phyloP scores from a whole-genome alignment of 192 early-diverging fungal genomes.

The Geranomyces michiganensis region DNA sequence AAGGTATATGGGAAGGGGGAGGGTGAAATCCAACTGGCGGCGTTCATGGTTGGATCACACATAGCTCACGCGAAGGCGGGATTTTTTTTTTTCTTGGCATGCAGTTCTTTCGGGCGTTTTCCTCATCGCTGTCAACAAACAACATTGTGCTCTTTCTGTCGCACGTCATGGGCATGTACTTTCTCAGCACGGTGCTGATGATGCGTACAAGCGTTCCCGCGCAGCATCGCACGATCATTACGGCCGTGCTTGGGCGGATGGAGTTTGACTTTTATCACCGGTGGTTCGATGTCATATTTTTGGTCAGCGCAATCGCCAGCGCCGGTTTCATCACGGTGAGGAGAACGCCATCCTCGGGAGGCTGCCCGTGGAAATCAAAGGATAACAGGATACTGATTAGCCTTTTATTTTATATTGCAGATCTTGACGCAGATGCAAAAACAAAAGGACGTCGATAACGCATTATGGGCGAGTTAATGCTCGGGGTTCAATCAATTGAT shows the following conservation, averaged over 20 bases:
- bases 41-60: not conserved
- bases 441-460: conserved; percentile 30
- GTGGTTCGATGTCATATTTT: conserved; percentile 93
- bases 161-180: conserved; percentile 92
- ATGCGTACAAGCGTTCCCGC: conserved; percentile 86
- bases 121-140: conserved; percentile 70
- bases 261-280: conserved; percentile 91
- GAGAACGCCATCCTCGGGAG: not conserved
- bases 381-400: not conserved
- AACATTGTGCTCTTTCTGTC: conserved; percentile 79
- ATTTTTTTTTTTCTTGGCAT: not conserved
- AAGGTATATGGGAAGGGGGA: conserved; percentile 52
- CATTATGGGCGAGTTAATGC: conserved; percentile 12
- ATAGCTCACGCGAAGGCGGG: not conserved
- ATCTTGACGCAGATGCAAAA: conserved; percentile 35
- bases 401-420: conserved; percentile 8
- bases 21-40: not conserved
- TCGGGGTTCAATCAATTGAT: no score
- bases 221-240: conserved; percentile 81
- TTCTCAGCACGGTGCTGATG: conserved; percentile 88
- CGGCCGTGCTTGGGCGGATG: conserved; percentile 74
- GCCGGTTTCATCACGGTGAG: conserved; percentile 60
- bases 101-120: conserved; percentile 70
- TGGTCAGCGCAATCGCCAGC: conserved; percentile 77
- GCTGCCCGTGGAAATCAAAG: no score